phyloP scores from a whole-genome alignment of 2,329 filamentous ascomycete species.

The Calonectria pseudoturangicola region DNA sequence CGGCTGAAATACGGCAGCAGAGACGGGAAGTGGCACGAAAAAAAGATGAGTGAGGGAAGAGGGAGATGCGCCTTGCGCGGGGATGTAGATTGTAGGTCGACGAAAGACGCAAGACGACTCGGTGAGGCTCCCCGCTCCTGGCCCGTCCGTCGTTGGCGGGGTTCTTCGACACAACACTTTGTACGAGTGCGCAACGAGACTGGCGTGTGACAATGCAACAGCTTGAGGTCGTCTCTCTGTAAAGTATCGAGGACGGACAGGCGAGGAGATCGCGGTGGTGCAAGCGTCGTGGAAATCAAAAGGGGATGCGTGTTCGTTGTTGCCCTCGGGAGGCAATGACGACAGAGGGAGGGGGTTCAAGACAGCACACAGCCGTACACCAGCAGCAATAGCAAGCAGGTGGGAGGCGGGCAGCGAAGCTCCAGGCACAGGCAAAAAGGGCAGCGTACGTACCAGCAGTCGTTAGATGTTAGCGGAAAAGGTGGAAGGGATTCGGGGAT shows the following conservation, averaged over 20 bases:
- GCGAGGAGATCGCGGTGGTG: conserved; percentile 41
- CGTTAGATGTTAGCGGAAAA: conserved; percentile 43
- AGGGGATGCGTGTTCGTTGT: conserved; percentile 51
- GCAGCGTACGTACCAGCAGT: conserved; percentile 49
- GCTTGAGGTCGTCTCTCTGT: conserved; percentile 33
- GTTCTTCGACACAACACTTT: conserved; percentile 49
- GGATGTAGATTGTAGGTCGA: conserved; percentile 40
- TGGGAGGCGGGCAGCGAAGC: conserved; percentile 31
- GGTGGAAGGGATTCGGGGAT: conserved; percentile 45
- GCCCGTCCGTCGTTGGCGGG: conserved; percentile 54
- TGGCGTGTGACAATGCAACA: conserved; percentile 35
- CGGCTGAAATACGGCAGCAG: conserved; percentile 37
- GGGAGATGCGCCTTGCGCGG: conserved; percentile 53
- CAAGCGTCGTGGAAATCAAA: conserved; percentile 41
- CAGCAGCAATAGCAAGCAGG: conserved; percentile 32
- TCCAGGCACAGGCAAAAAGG: conserved; percentile 28
- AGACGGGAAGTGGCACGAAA: conserved; percentile 41
- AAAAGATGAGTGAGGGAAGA: conserved; percentile 43
- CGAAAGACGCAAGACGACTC: conserved; percentile 48
- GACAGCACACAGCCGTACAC: conserved; percentile 45
- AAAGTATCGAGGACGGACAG: conserved; percentile 41
- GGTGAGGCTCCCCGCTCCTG: conserved; percentile 57
- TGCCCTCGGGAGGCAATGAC: conserved; percentile 60
- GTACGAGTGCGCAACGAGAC: conserved; percentile 40
- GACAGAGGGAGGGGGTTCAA: conserved; percentile 61